Conservation (phyloP, 2,329 filamentous ascomycete genomes). For the Phaeosphaeriaceae sp. region DNA sequence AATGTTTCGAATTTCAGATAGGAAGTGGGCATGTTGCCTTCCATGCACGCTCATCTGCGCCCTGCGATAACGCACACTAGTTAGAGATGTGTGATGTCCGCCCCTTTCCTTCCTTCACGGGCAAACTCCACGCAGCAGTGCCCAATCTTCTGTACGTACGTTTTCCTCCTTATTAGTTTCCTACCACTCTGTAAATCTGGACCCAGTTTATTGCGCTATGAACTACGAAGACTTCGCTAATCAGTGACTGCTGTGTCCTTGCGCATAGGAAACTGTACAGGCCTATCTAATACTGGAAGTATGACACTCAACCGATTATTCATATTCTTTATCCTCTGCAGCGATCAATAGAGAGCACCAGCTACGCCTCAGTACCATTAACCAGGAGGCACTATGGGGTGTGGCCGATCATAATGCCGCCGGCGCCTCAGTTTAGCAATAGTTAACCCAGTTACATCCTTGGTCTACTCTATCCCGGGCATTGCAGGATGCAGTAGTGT, state of each 20-base stretch:
- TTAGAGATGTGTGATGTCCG: background rate
- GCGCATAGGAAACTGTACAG: constrained; percentile 4
- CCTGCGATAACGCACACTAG: constrained; percentile 4
- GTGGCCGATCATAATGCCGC: constrained; percentile 1
- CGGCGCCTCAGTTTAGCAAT: constrained; percentile 5
- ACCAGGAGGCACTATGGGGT: too few species aligned
- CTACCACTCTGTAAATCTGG: too few species aligned
- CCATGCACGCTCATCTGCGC: background rate
- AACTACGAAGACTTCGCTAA: too few species aligned
- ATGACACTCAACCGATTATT: constrained; percentile 6
- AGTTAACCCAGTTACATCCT: constrained; percentile 1
- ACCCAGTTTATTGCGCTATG: too few species aligned
- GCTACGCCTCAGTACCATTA: constrained; percentile 5
- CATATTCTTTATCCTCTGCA: too few species aligned
- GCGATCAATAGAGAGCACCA: constrained; percentile 5
- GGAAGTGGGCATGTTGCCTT: constrained; percentile 1
- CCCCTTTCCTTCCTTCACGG: background rate
- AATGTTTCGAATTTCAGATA: too few species aligned
- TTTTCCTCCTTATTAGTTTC: too few species aligned
- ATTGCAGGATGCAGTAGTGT: background rate
- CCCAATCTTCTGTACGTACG: too few species aligned
- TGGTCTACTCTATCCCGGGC: background rate
- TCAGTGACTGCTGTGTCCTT: constrained; percentile 4
- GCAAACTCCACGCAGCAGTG: constrained; percentile 1
- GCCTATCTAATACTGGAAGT: constrained; percentile 3